A percentile compares a stretch with the other conserved stretches of the same genome.
These are phyloP conservation scores for Chondrostereum purpureum DNA, from an alignment of 1,284 basidiomycete species.

Conservation along the genomic window DNA sequence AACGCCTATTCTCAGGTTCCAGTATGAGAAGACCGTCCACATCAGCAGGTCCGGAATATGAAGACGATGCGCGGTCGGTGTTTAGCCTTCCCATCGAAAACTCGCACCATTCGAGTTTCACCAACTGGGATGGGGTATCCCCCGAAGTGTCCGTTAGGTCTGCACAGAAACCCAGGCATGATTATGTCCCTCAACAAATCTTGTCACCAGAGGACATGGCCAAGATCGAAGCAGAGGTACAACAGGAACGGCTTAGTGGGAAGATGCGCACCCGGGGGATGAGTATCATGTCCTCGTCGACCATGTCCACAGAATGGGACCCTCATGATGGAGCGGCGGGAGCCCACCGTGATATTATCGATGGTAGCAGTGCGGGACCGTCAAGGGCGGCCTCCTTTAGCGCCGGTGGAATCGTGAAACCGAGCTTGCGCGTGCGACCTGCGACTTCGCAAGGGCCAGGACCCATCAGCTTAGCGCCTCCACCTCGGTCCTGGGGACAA, in stretches of 20 bases:
- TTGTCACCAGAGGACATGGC: conserved; percentile 62
- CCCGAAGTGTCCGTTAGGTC: conserved; percentile 19
- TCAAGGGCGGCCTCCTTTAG: background rate
- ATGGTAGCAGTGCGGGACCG: background rate
- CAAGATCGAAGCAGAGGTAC: conserved; percentile 45
- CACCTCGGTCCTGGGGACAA: conserved; percentile 31
- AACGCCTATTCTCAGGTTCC: conserved; percentile 56
- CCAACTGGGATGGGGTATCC: conserved; percentile 40
- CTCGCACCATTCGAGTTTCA: conserved; percentile 10
- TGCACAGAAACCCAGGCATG: conserved; percentile 19
- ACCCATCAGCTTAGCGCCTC: conserved; percentile 37
- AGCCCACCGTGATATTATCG: background rate
- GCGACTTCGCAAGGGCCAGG: conserved; percentile 18
- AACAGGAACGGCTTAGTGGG: conserved; percentile 18
- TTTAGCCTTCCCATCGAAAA: conserved; percentile 43
- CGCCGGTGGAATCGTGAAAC: background rate
- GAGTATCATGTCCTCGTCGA: conserved; percentile 32
- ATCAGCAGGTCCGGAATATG: conserved; percentile 28
- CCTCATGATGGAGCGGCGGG: background rate
- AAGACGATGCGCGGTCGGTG: conserved; percentile 47
- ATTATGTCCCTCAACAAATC: conserved; percentile 57
- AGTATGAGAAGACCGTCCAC: conserved; percentile 44
- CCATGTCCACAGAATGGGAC: conserved; percentile 23
- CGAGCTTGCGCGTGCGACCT: background rate
- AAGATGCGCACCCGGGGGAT: conserved; percentile 23